These are phyloP conservation scores for Boletellus sp. DNA, from an alignment of 768 basidiomycete genomes.

Conservation along the genomic window DNA sequence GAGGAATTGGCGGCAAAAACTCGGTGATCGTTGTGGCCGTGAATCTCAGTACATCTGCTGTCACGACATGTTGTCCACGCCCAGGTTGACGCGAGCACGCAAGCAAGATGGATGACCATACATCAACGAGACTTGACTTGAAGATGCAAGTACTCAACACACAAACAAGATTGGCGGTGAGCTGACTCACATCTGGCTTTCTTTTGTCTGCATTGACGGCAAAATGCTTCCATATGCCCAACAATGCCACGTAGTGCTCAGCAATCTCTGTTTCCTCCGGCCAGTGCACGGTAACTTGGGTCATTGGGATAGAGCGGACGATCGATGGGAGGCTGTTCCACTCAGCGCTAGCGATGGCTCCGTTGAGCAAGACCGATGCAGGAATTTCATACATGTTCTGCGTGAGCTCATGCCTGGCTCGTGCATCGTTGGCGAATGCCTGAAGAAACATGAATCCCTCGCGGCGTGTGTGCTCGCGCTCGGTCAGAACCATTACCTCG, in stretches of 20 bases:
- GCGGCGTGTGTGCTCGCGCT: constrained; percentile 22
- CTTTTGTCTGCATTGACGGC: constrained; percentile 17
- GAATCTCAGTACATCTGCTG: constrained; percentile 32
- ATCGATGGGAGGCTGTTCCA: constrained; percentile 23
- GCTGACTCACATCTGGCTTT: constrained; percentile 25
- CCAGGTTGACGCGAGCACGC: constrained; percentile 44
- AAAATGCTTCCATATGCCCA: constrained; percentile 36
- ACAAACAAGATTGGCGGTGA: not conserved
- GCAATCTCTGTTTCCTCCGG: constrained; percentile 39
- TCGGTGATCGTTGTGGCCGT: constrained; percentile 35
- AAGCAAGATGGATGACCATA: constrained; percentile 59
- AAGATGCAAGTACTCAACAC: constrained; percentile 3
- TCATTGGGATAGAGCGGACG: constrained; percentile 25
- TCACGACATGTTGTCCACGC: constrained; percentile 33
- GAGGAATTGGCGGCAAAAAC: constrained; percentile 30
- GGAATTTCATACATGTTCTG: constrained; percentile 22
- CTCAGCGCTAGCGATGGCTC: constrained; percentile 34
- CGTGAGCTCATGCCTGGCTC: constrained; percentile 3
- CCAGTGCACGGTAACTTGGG: constrained; percentile 27
- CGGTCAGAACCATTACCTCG: constrained; percentile 34
- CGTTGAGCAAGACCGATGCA: constrained; percentile 42
- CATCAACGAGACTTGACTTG: constrained; percentile 39
- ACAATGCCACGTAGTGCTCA: constrained; percentile 36
- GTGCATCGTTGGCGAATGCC: constrained; percentile 30
- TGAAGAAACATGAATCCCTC: constrained; percentile 37